phyloP scores from a whole-genome alignment of 352 stramenopile genomes.

The Pythium periplocum region DNA sequence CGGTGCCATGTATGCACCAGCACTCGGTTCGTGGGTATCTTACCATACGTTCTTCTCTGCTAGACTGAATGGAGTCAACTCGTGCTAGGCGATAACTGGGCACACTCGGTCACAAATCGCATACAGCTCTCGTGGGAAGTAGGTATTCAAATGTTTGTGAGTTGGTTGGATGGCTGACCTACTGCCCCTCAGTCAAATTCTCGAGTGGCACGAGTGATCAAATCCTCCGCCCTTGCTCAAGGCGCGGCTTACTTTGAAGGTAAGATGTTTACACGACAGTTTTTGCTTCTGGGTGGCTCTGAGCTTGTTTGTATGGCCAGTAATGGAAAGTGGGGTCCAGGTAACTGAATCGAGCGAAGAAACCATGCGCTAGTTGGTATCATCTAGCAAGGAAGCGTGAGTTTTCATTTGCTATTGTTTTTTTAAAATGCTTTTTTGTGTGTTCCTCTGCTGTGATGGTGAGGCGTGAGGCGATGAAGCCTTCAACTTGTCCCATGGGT shows the following conservation, averaged over 20 bases:
- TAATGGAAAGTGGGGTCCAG: too few species aligned
- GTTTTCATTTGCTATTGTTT: too few species aligned
- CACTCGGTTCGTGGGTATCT: constrained; percentile 17
- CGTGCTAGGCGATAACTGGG: constrained; percentile 60
- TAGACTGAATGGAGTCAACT: too few species aligned
- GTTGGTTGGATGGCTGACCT: not conserved
- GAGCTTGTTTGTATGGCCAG: too few species aligned
- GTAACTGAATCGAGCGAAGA: too few species aligned
- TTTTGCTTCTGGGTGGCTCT: too few species aligned
- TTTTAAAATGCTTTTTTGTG: too few species aligned
- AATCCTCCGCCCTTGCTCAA: constrained; percentile 42
- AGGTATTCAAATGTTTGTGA: constrained; percentile 2
- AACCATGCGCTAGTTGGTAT: too few species aligned
- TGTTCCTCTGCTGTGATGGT: too few species aligned
- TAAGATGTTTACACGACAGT: not conserved
- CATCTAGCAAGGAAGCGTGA: too few species aligned
- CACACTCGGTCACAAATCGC: constrained; percentile 55
- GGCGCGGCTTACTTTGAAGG: constrained; percentile 33
- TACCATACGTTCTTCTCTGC: not conserved
- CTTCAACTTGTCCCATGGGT: constrained; percentile 12
- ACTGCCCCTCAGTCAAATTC: constrained; percentile 20
- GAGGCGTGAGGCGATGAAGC: not conserved
- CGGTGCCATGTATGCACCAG: constrained; percentile 14
- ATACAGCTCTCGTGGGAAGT: constrained; percentile 70
- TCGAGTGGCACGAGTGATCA: constrained; percentile 38